phyloP scores from a whole-genome alignment of 257 asterid species.

The Solanum bulbocastanum region DNA sequence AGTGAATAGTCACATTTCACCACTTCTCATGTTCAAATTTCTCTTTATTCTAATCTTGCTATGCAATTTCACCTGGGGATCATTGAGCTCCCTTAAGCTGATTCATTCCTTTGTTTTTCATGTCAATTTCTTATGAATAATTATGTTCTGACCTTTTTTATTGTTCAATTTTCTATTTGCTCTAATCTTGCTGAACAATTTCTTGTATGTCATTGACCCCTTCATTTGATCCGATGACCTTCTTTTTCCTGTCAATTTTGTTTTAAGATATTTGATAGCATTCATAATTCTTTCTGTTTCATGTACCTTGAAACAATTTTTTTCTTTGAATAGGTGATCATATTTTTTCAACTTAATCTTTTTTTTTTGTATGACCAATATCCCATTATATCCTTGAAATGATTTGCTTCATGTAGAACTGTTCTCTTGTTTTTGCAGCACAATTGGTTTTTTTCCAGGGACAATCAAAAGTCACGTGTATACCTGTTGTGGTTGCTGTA shows the following conservation, averaged over 20 bases:
- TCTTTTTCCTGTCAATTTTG: neutral
- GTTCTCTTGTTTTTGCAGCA: constrained; percentile 36
- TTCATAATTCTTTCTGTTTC: neutral
- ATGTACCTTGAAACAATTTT: neutral
- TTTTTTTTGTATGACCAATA: neutral
- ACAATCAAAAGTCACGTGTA: constrained; percentile 43
- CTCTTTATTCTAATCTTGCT: neutral
- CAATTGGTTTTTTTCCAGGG: constrained; percentile 47
- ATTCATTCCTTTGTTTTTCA: neutral
- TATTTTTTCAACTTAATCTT: neutral
- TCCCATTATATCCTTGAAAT: neutral
- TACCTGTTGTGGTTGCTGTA: constrained; percentile 76
- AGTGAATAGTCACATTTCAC: neutral
- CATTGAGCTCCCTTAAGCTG: neutral
- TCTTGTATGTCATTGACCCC: neutral
- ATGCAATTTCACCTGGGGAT: neutral
- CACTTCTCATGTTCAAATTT: neutral
- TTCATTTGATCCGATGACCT: neutral
- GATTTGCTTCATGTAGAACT: neutral
- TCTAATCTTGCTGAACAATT: neutral
- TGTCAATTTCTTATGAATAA: neutral
- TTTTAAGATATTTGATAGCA: neutral
- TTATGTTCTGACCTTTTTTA: neutral
- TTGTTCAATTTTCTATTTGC: neutral
- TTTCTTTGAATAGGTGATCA: neutral